A percentile compares a stretch with the other conserved stretches of the same genome.
phyloP scores from a whole-genome alignment of 805 yeast species.

The Ogataea methanolica region DNA sequence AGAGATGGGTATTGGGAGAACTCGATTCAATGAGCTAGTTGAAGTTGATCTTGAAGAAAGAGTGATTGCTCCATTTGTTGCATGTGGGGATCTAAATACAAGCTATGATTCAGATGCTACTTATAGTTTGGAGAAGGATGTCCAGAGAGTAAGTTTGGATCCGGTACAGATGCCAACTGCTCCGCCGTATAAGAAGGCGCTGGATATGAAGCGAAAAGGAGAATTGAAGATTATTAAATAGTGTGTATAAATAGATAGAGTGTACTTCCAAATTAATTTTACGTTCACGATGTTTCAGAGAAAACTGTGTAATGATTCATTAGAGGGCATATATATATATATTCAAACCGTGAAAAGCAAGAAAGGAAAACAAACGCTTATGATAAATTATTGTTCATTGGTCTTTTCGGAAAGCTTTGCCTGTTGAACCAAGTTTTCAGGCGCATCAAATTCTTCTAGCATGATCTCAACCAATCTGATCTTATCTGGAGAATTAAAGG shows the following conservation, averaged over 20 bases:
- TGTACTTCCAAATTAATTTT: too few species aligned
- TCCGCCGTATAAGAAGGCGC: constrained; percentile 92
- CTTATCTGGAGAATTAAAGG: constrained; percentile 45
- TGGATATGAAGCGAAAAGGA: constrained; percentile 82
- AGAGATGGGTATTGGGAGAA: constrained; percentile 52
- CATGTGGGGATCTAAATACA: constrained; percentile 82
- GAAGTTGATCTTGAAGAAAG: constrained; percentile 59
- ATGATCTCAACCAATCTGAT: constrained; percentile 59
- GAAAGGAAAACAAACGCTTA: not conserved
- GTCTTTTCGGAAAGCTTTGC: constrained; percentile 40
- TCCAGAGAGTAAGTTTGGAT: constrained; percentile 51
- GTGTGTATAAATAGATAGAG: not conserved
- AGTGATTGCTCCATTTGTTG: constrained; percentile 82
- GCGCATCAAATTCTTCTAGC: constrained; percentile 61
- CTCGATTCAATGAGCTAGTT: constrained; percentile 42
- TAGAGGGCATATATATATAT: not conserved
- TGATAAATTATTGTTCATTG: constrained; percentile 7
- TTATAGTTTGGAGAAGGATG: constrained; percentile 50
- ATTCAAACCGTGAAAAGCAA: not conserved
- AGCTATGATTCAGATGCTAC: constrained; percentile 96
- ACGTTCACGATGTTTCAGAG: not conserved
- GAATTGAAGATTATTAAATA: constrained; percentile 31
- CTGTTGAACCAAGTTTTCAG: constrained; percentile 55
- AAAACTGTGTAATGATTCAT: not conserved
- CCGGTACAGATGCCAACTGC: constrained; percentile 96